Evolutionary conservation across 169 alveolate species (phyloP), one percentile per base, ranked within the genome.

Genomic region (Plasmodium gonderi): DNA sequence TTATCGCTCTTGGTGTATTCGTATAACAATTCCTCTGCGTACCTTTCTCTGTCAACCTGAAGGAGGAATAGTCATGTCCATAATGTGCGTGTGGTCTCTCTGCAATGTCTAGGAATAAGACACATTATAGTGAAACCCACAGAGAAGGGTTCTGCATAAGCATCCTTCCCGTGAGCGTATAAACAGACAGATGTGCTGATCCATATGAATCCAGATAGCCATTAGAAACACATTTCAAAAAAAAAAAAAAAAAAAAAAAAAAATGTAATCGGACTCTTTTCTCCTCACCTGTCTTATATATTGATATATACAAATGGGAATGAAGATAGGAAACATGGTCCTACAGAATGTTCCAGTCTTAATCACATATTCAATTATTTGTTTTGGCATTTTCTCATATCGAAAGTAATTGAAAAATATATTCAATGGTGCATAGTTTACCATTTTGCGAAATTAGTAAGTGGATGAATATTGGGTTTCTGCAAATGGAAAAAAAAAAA

Each of bases 301-400:
- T 79, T 96, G 98, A 91, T 94, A 95, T 80, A 96, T 85, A 93
- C 95, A 80, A 20, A 96, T 79, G 3, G 98, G 98, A 23, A 97
- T 97, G 91, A 96, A 91, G 9, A 91, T 47, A 1, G 95, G 95
- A 83, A 95, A 76, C 95, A 92, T 47, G 8, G 95, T 91, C 40
- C 96, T 68, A 91, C 95, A 94, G 77, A 94, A 79, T 7, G 96
- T 94, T 12, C 96, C 96, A 3, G 95, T 76, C 90, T 92, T 91
- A 26, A 89, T 94, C 11, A 91, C 95, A 45, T 68, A 33, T 75
- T 85, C 90, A 14, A 92, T 91, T 12, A 89, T 45, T 38, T 26
- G 45, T 47, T 91, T 91, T 12, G 95, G 75, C 44, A 94, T 31
- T 12, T 89, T 87, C 36, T 80, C 91, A 54, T 93, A 93, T 8